These are phyloP conservation scores for Pythium rhizo-oryzae DNA, from an alignment of 352 stramenopile genomes.

Conservation along the genomic window DNA sequence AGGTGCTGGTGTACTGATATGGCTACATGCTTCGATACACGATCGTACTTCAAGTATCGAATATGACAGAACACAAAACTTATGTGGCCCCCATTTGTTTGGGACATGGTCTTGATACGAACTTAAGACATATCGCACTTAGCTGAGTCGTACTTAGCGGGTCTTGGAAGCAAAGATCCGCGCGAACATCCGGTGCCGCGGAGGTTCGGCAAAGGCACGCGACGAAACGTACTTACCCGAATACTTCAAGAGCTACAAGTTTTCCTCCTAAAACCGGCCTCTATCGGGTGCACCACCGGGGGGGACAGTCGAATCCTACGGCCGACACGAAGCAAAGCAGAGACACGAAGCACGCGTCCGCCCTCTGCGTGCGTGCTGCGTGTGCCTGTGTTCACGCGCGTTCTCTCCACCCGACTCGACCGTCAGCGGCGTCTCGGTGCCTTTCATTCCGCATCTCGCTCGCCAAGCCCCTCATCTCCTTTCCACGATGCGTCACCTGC, in stretches of 20 bases:
- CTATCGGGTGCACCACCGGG: too few relatives aligned
- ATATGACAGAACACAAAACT: background rate
- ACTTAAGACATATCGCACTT: too few relatives aligned
- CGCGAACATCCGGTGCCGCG: background rate
- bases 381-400: background rate
- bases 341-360: conserved; percentile 10
- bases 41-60: background rate
- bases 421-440: background rate
- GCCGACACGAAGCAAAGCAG: conserved; percentile 1
- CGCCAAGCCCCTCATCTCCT: background rate
- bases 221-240: background rate
- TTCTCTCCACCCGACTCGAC: background rate
- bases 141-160: background rate
- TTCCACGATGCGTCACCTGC: conserved; percentile 23
- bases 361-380: background rate
- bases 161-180: background rate
- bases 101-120: too few relatives aligned
- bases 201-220: background rate
- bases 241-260: background rate
- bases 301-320: background rate
- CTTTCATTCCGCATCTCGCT: conserved; percentile 14
- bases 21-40: background rate
- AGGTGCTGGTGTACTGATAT: conserved; percentile 16
- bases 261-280: background rate
- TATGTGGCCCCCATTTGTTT: background rate